Conservation (phyloP, 805 yeast genomes). For the Barnettozyma salicaria region DNA sequence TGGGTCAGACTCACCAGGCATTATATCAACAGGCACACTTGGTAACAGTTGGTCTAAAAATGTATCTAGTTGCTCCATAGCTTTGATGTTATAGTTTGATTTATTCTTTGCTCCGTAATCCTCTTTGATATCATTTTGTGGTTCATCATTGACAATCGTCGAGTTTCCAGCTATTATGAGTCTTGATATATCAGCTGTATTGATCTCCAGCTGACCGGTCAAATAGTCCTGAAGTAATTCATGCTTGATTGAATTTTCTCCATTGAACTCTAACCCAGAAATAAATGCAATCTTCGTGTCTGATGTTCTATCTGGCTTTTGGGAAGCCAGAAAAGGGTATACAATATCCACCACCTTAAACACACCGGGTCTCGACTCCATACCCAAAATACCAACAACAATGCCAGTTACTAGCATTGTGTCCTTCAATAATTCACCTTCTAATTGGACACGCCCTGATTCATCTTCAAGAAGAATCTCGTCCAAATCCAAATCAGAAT, state of each 20-base stretch:
- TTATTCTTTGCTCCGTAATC: conserved; percentile 46
- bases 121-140: conserved; percentile 19
- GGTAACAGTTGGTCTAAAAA: conserved; percentile 51
- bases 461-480: conserved; percentile 83
- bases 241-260: conserved; percentile 38
- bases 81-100: conserved; percentile 43
- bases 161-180: conserved; percentile 74
- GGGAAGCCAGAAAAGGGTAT: conserved; percentile 63
- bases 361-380: conserved; percentile 76
- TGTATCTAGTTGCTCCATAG: conserved; percentile 51
- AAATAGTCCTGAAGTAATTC: conserved; percentile 65
- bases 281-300: conserved; percentile 54
- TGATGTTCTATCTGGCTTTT: conserved; percentile 27
- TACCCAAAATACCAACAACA: conserved; percentile 81
- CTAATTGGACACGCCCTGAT: conserved; percentile 75
- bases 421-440: conserved; percentile 49
- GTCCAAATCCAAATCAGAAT: conserved; percentile 51
- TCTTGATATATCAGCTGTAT: conserved; percentile 35
- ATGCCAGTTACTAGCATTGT: conserved; percentile 79
- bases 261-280: conserved; percentile 65
- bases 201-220: conserved; percentile 57
- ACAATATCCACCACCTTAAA: conserved; percentile 79
- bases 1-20: conserved; percentile 88
- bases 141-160: conserved; percentile 26
- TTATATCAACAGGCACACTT: conserved; percentile 61